Base-by-base conservation (phyloP, 176 grass and related monocot species). In the Eragrostis nindensis region DNA sequence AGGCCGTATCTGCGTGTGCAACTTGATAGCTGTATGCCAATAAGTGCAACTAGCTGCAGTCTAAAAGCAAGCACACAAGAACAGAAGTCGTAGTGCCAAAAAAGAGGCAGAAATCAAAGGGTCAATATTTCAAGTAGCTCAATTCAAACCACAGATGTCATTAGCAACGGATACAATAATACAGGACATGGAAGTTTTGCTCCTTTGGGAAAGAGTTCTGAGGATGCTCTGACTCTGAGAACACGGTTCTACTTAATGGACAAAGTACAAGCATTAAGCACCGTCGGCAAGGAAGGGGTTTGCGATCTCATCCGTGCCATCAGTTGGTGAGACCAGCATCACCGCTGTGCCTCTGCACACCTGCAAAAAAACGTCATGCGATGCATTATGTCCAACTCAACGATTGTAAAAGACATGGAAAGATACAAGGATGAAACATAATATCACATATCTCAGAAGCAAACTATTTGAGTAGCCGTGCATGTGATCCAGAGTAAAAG, bases 291-390 rank as follows among this genome's bases (percentile, higher is more conserved):
- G 83, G 80, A 97, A 97, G 25, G 94, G 89, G 49, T 97, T 97
- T 22, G 94, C 89, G 4, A 97, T 97, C 87, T 97, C 87, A 63
- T 97, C 94, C 1, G 94, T 97, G 82, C 94, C 91, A 57, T 97
- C 91, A 25, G 91, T 94, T 18, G 94, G 94, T 63, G 89, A 97
- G n/a, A 97, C 94, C 41, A 97, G 79, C 94, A 97, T 97, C 27
- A 97, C 94, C 10, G 94, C 91, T 3, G 91, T 92, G 56, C 94
- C 94, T 53, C 94, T 92, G 45, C 94, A 97, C 45, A 97, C 87
- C 94, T 97, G 77, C 85, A 82, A 68, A 15, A n/a, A 74, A 36
- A 56, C 21, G 21, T 26, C 53, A 78, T 17, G 15, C 50, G 19
- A 40, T 19, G 44, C 16, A 19, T 19, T 44, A 8, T 48, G 21